Base-by-base conservation (phyloP, 2,329 filamentous ascomycete species). In the Dactylonectria macrodidyma region DNA sequence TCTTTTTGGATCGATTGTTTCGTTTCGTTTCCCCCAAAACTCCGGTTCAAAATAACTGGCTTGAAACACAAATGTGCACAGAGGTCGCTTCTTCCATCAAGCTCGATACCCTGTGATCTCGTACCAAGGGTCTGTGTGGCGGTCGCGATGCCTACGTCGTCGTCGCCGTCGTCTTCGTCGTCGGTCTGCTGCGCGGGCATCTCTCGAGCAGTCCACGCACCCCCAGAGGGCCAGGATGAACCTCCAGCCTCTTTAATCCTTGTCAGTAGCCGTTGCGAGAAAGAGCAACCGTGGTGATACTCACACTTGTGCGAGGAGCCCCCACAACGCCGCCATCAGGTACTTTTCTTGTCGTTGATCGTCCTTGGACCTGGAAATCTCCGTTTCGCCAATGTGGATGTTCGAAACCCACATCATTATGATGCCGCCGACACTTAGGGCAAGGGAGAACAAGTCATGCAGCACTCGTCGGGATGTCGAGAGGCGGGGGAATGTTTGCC, bases 391-490 rank as follows among this genome's bases (percentile, higher is more conserved):
- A 22, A 76, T 19, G 46, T 73, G 76, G n/a, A 77, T 71, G 58
- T 74, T 78, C 6, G 78, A 76, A 38, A 81, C 78, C 62, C 79
- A 71, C 59, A 81, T 71, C 65, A 81, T 74, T 30, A 81, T 75
- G 26, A 81, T 72, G 33, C 79, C 79, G 36, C 79, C 79, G n/a
- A 81, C 67, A 36, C 73, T 76, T 14, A 82, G 62, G 22, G 76
- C 79, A 22, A 81, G 70, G 8, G 77, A 69, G 48, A 81, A 77
- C 47, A 80, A 66, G 57, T 82, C 80, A 66, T 79, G 77, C 7
- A 80, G 62, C 6, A 79, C 67, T 44, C 70, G 73, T n/a, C 78
- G 73, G 3, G 76, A 74, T 2, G 78, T 70, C 19, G 75, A 67
- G 30, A 79, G 63, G 33, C 75, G 70, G 16, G 71, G 65, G 14